Evolutionary conservation across 2,329 filamentous ascomycete genomes (phyloP).

Genomic region (Penicillium vulpinum): DNA sequence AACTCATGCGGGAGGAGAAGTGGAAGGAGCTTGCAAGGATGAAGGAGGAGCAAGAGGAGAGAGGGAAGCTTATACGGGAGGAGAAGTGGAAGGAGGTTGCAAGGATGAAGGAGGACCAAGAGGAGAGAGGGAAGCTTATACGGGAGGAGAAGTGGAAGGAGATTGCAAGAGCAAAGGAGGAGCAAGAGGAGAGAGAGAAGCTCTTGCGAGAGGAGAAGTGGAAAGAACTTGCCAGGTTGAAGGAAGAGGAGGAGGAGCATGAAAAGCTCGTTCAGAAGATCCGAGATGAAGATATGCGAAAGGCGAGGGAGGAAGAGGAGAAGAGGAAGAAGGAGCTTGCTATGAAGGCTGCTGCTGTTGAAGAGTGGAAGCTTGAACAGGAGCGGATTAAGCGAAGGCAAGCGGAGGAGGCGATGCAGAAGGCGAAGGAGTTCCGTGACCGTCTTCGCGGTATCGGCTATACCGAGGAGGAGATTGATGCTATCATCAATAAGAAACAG

Average conservation of each 20-base stretch:
- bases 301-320: conserved; percentile 43
- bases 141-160: conserved; percentile 6
- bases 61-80: conserved; percentile 23
- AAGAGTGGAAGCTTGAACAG: conserved; percentile 39
- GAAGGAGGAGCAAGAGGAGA: conserved; percentile 34
- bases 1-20: conserved; percentile 17
- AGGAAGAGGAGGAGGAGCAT: conserved; percentile 23
- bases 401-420: conserved; percentile 35
- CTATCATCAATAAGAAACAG: conserved; percentile 42
- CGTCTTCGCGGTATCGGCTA: conserved; percentile 43
- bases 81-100: conserved; percentile 19
- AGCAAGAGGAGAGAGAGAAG: conserved; percentile 35
- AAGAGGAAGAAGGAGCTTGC: conserved; percentile 30
- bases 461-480: conserved; percentile 45
- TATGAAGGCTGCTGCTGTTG: conserved; percentile 45
- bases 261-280: not conserved
- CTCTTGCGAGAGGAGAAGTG: conserved; percentile 14
- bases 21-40: conserved; percentile 20
- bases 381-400: conserved; percentile 29
- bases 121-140: conserved; percentile 30
- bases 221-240: conserved; percentile 28
- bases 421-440: conserved; percentile 37
- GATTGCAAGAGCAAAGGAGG: conserved; percentile 34
- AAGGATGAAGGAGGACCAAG: conserved; percentile 36
- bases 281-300: conserved; percentile 17